A percentile compares a stretch with the other conserved stretches of the same genome.
These are phyloP conservation scores for Dunaliella sp. DNA, from an alignment of 139 green algal genomes.

Conservation along the genomic window DNA sequence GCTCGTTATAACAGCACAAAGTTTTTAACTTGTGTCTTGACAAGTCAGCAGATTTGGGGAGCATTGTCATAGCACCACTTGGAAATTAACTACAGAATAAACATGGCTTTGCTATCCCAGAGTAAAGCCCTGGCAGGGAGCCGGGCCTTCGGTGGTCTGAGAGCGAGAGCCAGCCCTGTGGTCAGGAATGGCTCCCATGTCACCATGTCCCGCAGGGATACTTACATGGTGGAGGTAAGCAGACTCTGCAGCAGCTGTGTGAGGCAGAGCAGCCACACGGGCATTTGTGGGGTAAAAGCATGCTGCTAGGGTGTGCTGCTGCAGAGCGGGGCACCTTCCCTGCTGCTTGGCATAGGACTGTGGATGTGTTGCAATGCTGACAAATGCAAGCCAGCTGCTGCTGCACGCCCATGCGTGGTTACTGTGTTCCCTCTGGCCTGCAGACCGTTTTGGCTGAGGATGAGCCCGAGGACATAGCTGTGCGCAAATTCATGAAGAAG, in stretches of 20 bases:
- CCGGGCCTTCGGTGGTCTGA: constrained; percentile 20
- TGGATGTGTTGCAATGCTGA: no score
- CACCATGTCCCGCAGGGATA: constrained; percentile 35
- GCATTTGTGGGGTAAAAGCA: no score
- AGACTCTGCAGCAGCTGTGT: no score
- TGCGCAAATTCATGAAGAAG: constrained; percentile 59
- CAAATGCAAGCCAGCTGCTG: no score
- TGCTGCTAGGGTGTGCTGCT: no score
- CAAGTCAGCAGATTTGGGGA: no score
- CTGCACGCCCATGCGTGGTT: no score
- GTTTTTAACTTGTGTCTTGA: no score
- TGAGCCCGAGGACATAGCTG: constrained; percentile 59
- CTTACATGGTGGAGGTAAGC: constrained; percentile 57
- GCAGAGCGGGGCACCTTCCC: neutral
- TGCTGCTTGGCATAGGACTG: no score
- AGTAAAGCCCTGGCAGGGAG: constrained; percentile 13
- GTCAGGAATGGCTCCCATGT: constrained; percentile 30
- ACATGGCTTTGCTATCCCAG: constrained; percentile 20
- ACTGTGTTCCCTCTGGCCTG: no score
- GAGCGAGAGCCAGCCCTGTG: neutral
- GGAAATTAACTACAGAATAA: neutral
- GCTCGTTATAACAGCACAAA: no score
- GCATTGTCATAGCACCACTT: neutral
- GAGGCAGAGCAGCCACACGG: neutral
- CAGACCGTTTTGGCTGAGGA: constrained; percentile 51